These are phyloP conservation scores for Paraconiothyrium brasiliense DNA, from an alignment of 2,329 filamentous ascomycete genomes.

Conservation along the genomic window DNA sequence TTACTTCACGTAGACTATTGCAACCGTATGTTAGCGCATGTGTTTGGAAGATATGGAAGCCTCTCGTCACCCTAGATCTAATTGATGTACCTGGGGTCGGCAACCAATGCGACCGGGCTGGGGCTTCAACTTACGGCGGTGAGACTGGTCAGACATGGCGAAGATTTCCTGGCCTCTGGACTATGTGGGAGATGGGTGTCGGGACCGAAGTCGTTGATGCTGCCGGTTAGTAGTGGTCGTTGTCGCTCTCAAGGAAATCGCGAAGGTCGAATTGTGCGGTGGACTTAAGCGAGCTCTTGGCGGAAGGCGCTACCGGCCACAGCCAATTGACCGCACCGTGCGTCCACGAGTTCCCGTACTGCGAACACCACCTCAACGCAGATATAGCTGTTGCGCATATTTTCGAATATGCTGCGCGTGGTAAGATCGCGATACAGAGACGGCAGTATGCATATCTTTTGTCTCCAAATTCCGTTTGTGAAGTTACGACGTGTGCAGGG, in stretches of 20 bases:
- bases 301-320: not conserved
- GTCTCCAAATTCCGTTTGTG: too few relatives aligned
- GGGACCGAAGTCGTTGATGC: constrained; percentile 41
- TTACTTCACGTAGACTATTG: constrained; percentile 51
- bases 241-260: constrained; percentile 14
- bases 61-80: constrained; percentile 3
- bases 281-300: constrained; percentile 19
- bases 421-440: too few relatives aligned
- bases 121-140: constrained; percentile 40
- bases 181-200: constrained; percentile 36
- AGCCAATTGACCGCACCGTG: not conserved
- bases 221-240: constrained; percentile 42
- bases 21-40: constrained; percentile 22
- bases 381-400: not conserved
- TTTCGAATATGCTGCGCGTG: too few relatives aligned
- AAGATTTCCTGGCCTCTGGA: constrained; percentile 41
- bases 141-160: constrained; percentile 51
- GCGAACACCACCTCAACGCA: not conserved
- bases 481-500: too few relatives aligned
- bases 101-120: constrained; percentile 8
- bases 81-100: not conserved
- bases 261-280: constrained; percentile 12
- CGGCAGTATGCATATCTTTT: too few relatives aligned
- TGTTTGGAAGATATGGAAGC: not conserved
- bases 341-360: not conserved